phyloP scores from a whole-genome alignment of 805 yeast genomes.

The Candida berthetii region DNA sequence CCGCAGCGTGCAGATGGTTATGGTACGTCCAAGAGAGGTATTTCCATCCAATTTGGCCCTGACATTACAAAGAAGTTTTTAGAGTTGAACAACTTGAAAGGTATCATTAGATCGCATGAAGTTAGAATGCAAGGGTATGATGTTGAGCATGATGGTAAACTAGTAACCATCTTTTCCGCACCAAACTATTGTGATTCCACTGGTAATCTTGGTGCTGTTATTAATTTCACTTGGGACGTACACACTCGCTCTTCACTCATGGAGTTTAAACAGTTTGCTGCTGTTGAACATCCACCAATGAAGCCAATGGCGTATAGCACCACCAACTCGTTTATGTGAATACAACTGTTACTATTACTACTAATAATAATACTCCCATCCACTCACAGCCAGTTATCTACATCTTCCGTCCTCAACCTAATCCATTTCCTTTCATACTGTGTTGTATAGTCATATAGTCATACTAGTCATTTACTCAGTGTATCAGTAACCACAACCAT shows the following conservation, averaged over 20 bases:
- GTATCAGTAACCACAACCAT: no score
- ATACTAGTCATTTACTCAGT: no score
- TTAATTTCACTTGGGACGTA: conserved; percentile 51
- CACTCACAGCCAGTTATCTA: no score
- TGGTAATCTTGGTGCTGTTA: conserved; percentile 87
- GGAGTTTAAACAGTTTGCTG: conserved; percentile 58
- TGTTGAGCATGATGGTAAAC: conserved; percentile 76
- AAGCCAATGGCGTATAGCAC: conserved; percentile 91
- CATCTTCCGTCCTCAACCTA: no score
- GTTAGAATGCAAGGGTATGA: conserved; percentile 90
- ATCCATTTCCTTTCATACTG: no score
- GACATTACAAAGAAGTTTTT: conserved; percentile 84
- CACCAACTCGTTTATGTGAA: conserved; percentile 13
- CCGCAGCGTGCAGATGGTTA: conserved; percentile 80
- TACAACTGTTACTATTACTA: neutral
- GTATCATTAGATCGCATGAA: conserved; percentile 90
- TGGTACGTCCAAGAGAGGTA: conserved; percentile 87
- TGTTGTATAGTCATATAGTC: no score
- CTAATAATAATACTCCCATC: no score
- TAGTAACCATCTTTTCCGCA: conserved; percentile 95
- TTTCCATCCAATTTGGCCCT: conserved; percentile 96
- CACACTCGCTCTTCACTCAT: conserved; percentile 41
- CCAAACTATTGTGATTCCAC: conserved; percentile 95
- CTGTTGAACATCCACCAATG: conserved; percentile 85
- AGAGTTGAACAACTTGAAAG: conserved; percentile 61